Base-by-base conservation (phyloP, 805 yeast species). In the Candida boleticola region DNA sequence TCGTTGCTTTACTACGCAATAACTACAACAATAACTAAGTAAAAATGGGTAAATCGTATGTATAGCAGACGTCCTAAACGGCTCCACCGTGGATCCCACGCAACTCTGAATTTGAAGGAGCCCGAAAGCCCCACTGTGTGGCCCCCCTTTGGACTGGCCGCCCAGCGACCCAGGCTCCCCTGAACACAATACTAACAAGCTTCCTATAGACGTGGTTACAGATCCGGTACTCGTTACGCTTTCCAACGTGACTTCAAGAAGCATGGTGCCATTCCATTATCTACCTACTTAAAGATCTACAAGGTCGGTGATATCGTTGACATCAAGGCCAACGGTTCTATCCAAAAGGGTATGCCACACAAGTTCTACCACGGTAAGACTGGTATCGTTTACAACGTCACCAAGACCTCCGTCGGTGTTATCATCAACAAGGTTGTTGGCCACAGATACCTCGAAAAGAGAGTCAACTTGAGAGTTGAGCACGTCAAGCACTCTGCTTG, bases 261-360 rank as follows among this genome's bases (percentile, higher is more conserved):
- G 76, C 95, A 92, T 78, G 99, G 99, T 76, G 75, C 84, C 63
- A 80, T 89, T 69, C 83, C 96, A 57, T 79, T 93, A 82, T 87
- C 97, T 60, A 87, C 95, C 71, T 93, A 92, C 93, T 78, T 93
- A 81, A 89, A 88, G 85, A 78, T 82, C 71, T 93, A 93, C 95
- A 89, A 83, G 78, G 97, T 93, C 66, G 99, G 99, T 71, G 99
- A 93, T 76, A 92, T 93, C 65, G 99, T 93, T 68, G 99, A 93
- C 77, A 90, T 93, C 82, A 92, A 88, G 80, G 99, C 95, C 75
- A 93, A 93, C 74, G 97, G 97, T 83, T 82, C 99, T 60, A 81
- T 90, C 82, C 98, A 93, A 75, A 90, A 92, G 85, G 97, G 98
- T 88, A 89, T 93, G 97, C 99, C 99, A 74, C 96, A 89, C 89